Percentiles rank a stretch among this genome's conserved stretches.
These are phyloP conservation scores for Paramecium octaurelia DNA, from an alignment of 73 alveolate genomes.

Conservation along the genomic window DNA sequence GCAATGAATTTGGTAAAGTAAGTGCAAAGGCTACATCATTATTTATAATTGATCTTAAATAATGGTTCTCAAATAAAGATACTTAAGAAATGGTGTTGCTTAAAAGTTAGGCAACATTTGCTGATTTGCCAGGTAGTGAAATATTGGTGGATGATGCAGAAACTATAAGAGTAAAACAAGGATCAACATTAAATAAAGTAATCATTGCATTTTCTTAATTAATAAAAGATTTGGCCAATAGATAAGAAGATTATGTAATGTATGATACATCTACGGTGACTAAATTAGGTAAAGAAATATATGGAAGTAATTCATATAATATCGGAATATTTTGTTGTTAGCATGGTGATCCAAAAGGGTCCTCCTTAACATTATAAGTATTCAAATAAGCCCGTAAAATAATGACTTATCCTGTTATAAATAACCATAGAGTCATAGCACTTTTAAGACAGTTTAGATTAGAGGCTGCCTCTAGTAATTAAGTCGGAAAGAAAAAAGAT, in stretches of 20 bases:
- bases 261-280: slow-evolving; percentile 90
- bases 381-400: slow-evolving; percentile 84
- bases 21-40: slow-evolving; percentile 89
- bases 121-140: slow-evolving; percentile 97
- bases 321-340: slow-evolving; percentile 93
- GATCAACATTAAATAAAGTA: slow-evolving; percentile 89
- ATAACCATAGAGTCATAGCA: slow-evolving; percentile 92
- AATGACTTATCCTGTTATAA: slow-evolving; percentile 91
- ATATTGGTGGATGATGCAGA: slow-evolving; percentile 94
- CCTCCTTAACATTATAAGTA: slow-evolving; percentile 86
- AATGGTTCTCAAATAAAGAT: slow-evolving; percentile 75
- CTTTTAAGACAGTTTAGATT: slow-evolving; percentile 90
- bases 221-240: slow-evolving; percentile 86
- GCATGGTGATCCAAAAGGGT: slow-evolving; percentile 94
- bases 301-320: slow-evolving; percentile 94
- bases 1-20: slow-evolving; percentile 93
- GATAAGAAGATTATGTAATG: slow-evolving; percentile 61
- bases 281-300: slow-evolving; percentile 85
- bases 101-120: slow-evolving; percentile 73
- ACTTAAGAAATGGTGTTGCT: slow-evolving; percentile 72
- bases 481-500: slow-evolving; percentile 80
- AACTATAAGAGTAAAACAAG: slow-evolving; percentile 86
- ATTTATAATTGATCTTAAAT: slow-evolving; percentile 90
- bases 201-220: slow-evolving; percentile 85
- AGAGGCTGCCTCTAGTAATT: slow-evolving; percentile 80